Conservation (phyloP, 225 moss, liverwort and hornwort genomes). For the Climacium dendroides region DNA sequence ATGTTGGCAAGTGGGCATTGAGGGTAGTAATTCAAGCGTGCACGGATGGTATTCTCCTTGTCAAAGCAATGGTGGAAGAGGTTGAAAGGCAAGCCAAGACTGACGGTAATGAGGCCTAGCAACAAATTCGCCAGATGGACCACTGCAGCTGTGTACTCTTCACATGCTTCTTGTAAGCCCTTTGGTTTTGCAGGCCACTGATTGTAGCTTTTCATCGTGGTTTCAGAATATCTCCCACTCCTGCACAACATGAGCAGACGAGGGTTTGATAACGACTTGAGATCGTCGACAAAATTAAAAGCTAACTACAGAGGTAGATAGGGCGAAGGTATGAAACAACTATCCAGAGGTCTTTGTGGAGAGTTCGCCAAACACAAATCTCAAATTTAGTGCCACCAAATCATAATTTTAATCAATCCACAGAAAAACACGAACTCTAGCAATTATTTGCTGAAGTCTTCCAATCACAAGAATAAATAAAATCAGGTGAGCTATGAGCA, state of each 20-base stretch:
- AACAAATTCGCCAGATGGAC: conserved; percentile 14
- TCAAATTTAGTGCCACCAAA: not conserved
- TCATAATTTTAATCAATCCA: not conserved
- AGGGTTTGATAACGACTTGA: not conserved
- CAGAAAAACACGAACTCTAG: not conserved
- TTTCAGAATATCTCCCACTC: conserved; percentile 22
- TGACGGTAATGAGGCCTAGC: conserved; percentile 25
- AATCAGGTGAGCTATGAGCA: not conserved
- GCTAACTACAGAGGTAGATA: not conserved
- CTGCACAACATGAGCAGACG: not conserved
- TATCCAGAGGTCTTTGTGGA: not conserved
- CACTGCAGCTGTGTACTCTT: conserved; percentile 18
- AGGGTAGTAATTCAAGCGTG: conserved; percentile 41
- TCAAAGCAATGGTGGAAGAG: conserved; percentile 25
- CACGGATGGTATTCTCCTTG: conserved; percentile 10
- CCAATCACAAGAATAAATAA: not conserved
- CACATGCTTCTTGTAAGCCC: conserved; percentile 26
- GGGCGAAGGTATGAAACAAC: not conserved
- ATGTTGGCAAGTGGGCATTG: conserved; percentile 22
- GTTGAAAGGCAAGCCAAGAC: conserved; percentile 42
- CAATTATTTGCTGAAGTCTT: not conserved
- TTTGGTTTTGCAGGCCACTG: conserved; percentile 35
- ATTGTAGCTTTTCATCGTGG: conserved; percentile 17
- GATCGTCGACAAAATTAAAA: not conserved
- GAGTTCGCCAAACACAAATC: not conserved